These are phyloP conservation scores for Cyberlindnera mycetangii DNA, from an alignment of 805 yeast genomes.

Conservation along the genomic window DNA sequence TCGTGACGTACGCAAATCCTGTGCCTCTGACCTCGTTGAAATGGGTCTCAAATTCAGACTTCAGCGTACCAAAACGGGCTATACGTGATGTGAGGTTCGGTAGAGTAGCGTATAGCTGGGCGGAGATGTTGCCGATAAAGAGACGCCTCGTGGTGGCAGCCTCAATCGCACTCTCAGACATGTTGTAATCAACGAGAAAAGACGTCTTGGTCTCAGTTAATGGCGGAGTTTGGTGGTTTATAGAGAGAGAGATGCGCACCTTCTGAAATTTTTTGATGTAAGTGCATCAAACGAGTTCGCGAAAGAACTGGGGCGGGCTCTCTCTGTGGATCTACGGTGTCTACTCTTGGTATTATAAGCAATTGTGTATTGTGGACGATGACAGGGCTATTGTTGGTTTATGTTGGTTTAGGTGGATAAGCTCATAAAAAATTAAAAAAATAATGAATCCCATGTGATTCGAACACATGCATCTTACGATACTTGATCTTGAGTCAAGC, in stretches of 20 bases:
- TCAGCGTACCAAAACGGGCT: slow-evolving; percentile 56
- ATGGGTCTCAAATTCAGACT: slow-evolving; percentile 51
- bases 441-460: slow-evolving; percentile 24
- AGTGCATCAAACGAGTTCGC: neutral
- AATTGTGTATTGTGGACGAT: too few species aligned
- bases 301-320: neutral
- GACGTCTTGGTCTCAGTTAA: neutral
- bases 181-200: too few species aligned
- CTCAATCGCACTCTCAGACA: neutral
- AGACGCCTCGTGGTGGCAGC: slow-evolving; percentile 33
- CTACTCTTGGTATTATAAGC: neutral
- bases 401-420: too few species aligned
- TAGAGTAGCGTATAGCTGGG: slow-evolving; percentile 42
- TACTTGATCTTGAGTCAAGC: slow-evolving; percentile 25
- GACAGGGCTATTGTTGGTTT: too few species aligned
- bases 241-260: neutral
- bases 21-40: slow-evolving; percentile 38
- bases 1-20: slow-evolving; percentile 63
- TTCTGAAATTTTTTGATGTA: neutral
- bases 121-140: slow-evolving; percentile 69
- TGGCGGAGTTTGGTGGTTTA: neutral
- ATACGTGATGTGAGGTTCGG: slow-evolving; percentile 54
- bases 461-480: slow-evolving; percentile 25
- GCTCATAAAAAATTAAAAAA: slow-evolving; percentile 9
- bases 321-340: neutral